A percentile compares a stretch with the other conserved stretches of the same genome.
phyloP scores from a whole-genome alignment of 2,329 filamentous ascomycete species.

The Stemphylium beticola region DNA sequence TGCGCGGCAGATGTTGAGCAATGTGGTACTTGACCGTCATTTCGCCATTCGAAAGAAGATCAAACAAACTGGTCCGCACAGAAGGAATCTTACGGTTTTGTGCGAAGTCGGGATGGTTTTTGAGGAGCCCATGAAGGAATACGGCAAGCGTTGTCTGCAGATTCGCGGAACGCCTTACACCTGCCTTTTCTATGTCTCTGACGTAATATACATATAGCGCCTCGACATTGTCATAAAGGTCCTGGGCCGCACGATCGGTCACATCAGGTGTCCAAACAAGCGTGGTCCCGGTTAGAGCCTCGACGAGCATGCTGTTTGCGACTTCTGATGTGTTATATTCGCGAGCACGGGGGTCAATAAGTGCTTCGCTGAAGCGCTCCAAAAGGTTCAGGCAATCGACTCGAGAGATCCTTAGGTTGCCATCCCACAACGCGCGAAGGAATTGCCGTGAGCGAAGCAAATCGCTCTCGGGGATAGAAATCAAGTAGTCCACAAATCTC shows the following conservation, averaged over 20 bases:
- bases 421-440: constrained; percentile 33
- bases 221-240: constrained; percentile 68
- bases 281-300: constrained; percentile 39
- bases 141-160: constrained; percentile 71
- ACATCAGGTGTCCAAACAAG: constrained; percentile 31
- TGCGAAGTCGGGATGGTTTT: constrained; percentile 70
- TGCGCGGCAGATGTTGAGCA: constrained; percentile 68
- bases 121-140: constrained; percentile 74
- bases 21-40: constrained; percentile 79
- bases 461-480: constrained; percentile 35
- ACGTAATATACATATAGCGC: constrained; percentile 84
- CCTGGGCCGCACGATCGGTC: constrained; percentile 34
- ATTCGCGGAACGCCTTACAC: constrained; percentile 68
- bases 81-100: constrained; percentile 65
- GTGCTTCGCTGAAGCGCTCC: constrained; percentile 38
- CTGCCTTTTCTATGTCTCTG: constrained; percentile 68
- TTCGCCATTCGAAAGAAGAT: constrained; percentile 69
- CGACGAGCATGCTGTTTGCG: constrained; percentile 45
- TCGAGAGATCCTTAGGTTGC: constrained; percentile 28
- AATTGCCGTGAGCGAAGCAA: constrained; percentile 40
- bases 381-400: constrained; percentile 37
- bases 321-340: constrained; percentile 49
- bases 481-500: constrained; percentile 36
- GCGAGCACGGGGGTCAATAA: constrained; percentile 42
- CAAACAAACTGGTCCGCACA: constrained; percentile 74